Percentiles rank a stretch among this genome's conserved stretches.
Evolutionary conservation across 2,329 filamentous ascomycete genomes (phyloP).

Genomic region (Tolypocladium sp.): DNA sequence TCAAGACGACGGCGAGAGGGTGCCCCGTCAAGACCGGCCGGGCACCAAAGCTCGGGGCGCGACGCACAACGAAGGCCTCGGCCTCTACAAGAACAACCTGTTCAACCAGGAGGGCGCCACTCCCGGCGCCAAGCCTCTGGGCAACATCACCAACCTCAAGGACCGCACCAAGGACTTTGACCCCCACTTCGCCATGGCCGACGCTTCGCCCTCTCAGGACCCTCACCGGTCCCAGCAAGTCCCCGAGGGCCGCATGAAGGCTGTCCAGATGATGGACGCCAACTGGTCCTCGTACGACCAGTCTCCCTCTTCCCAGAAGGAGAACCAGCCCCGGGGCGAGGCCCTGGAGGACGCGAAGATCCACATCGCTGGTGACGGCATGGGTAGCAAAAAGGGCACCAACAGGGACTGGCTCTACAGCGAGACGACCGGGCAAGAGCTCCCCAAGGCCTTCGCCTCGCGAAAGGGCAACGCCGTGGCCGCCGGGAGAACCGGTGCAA

Average conservation of each 20-base stretch:
- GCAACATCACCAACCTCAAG: slow-evolving; percentile 63
- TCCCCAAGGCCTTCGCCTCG: slow-evolving; percentile 14
- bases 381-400: slow-evolving; percentile 51
- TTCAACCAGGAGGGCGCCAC: slow-evolving; percentile 46
- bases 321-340: slow-evolving; percentile 38
- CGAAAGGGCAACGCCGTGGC: slow-evolving; percentile 19
- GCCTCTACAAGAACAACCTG: slow-evolving; percentile 69
- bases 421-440: slow-evolving; percentile 27
- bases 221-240: slow-evolving; percentile 32
- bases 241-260: slow-evolving; percentile 55
- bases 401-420: slow-evolving; percentile 50
- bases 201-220: slow-evolving; percentile 49
- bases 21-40: slow-evolving; percentile 35
- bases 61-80: slow-evolving; percentile 56
- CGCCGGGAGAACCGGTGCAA: neutral
- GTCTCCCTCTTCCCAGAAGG: slow-evolving; percentile 43
- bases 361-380: slow-evolving; percentile 52
- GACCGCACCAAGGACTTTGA: slow-evolving; percentile 70
- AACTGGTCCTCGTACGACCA: slow-evolving; percentile 49
- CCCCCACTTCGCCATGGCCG: slow-evolving; percentile 66
- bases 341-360: slow-evolving; percentile 29
- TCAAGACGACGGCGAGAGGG: slow-evolving; percentile 60
- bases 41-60: slow-evolving; percentile 39
- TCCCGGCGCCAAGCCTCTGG: slow-evolving; percentile 38
- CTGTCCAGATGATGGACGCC: slow-evolving; percentile 63